Evolutionary conservation across 306 rosid species (phyloP), one percentile per base, ranked within the genome.

Genomic region (Trifolium subterraneum): DNA sequence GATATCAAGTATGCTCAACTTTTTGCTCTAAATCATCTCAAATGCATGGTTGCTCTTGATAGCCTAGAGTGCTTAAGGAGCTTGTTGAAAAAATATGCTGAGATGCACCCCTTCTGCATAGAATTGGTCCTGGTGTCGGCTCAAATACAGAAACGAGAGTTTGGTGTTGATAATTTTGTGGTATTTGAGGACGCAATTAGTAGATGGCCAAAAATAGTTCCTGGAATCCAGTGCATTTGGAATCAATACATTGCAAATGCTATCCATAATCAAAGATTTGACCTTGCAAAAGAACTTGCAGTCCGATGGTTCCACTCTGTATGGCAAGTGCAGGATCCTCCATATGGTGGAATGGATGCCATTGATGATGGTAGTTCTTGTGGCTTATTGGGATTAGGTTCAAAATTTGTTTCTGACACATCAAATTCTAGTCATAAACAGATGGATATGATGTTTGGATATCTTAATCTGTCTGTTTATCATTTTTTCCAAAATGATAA

Each of bases 211-310:
- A 90, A 87, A 70, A 84, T 84, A 75, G 84, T 81, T 72, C 97
- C 97, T 39, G 98, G 98, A 38, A 68, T 94, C 70, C 93, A 91
- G 3, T 87, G 94, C 82, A 84, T 94, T 73, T 94, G 98, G 98
- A 88, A 94, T 79, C 97, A 94, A 72, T 94, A 90, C 50, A 85
- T 87, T 71, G 92, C 88, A 76, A 82, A 76, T 77, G 87, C 87
- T 20, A 77, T 94, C 75, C 84, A 75, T 69, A 78, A 84, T 76
- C 86, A 68, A 72, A 85, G 81, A 61, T 45, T 51, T 45, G 89
- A 89, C 72, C 68, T 84, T 84, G 90, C 88, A 0, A 85, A 91
- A 81, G 87, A 78, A 86, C 84, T 94, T 77, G 60, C 90, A 77
- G 79, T 55, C 65, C 90, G 87, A 36, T 89, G 98, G 97, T 93